These are phyloP conservation scores for Fusarium tanahbumbuense DNA, from an alignment of 2,329 filamentous ascomycete genomes.

Conservation along the genomic window DNA sequence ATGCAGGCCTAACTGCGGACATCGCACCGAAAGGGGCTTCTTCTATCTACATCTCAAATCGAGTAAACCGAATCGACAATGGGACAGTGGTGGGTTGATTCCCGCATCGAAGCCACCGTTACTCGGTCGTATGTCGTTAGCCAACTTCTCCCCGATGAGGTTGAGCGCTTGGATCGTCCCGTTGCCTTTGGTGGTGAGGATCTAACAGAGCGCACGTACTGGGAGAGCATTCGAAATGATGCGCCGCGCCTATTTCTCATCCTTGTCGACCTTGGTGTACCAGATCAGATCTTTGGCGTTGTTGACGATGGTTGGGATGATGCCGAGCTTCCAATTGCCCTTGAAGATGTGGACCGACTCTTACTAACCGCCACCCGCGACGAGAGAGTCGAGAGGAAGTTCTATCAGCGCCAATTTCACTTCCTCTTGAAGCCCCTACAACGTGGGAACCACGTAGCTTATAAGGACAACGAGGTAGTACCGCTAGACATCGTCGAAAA, in stretches of 20 bases:
- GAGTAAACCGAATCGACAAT: constrained; percentile 40
- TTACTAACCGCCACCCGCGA: constrained; percentile 69
- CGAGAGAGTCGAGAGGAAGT: constrained; percentile 73
- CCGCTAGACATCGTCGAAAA: constrained; percentile 75
- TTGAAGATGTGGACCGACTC: constrained; percentile 73
- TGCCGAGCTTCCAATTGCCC: constrained; percentile 75
- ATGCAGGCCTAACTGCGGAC: constrained; percentile 32
- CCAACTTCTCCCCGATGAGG: constrained; percentile 72
- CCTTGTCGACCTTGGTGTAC: constrained; percentile 74
- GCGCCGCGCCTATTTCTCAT: constrained; percentile 78
- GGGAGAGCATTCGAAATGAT: constrained; percentile 79
- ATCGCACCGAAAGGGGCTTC: constrained; percentile 30
- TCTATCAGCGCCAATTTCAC: constrained; percentile 76
- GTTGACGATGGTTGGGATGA: constrained; percentile 84
- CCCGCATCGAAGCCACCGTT: constrained; percentile 75
- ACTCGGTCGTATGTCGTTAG: constrained; percentile 74
- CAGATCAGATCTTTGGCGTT: constrained; percentile 79
- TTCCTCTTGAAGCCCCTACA: constrained; percentile 75
- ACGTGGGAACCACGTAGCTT: constrained; percentile 70
- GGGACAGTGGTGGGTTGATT: constrained; percentile 76
- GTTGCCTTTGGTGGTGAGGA: constrained; percentile 73
- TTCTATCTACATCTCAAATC: constrained; percentile 13
- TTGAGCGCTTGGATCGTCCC: constrained; percentile 69
- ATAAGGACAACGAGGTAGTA: constrained; percentile 74
- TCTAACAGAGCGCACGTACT: constrained; percentile 78